Base-by-base conservation (phyloP, 768 basidiomycete genomes). In the Melanogaster broomeanus region DNA sequence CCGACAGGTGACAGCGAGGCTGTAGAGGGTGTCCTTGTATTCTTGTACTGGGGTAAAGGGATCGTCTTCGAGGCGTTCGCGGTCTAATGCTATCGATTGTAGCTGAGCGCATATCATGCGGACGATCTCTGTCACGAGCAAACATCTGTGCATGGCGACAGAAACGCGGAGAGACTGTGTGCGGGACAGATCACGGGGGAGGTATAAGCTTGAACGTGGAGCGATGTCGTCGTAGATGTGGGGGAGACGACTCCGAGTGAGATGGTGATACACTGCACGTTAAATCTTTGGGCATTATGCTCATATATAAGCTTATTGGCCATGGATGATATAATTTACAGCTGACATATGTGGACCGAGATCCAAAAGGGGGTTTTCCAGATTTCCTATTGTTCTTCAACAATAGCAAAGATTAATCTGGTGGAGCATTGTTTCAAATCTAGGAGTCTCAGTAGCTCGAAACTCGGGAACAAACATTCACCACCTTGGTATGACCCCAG, bases 1-100 rank as follows among this genome's bases (percentile, higher is more conserved):
- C 13, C 37, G 37, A 42, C 53, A 54, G 12, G 53, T 54, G 15
- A 39, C 12, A 6, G 53, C 53, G 16, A 54, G 42, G 15, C 10
- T 12, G 27, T 13, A 19, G 3, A 49, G 48, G 4, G 40, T 42
- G 16, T 16, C 6, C 18, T 24, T 30, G 6, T 15, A n/a, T 21
- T 39, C 45, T 46, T 46, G 21, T 15, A 35, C 13, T 15, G 34
- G 6, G 11, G 31, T n/a, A 7, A 24, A 8, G 13, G 35, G 30
- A 12, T 35, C 30, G 5, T 10, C 30, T 37, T 33, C 31, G 3
- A 27, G 10, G 11, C 25, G 15, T 7, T 6, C 21, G 13, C 21
- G 15, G 3, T 19, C 45, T 19, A 34, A 21, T 7, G n/a, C 16
- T 27, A 37, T n/a, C 6, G 18, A 37, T 16, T 30, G 48, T 18